These are phyloP conservation scores for Clarkia xantiana DNA, from an alignment of 345 rosid genomes.

Conservation along the genomic window DNA sequence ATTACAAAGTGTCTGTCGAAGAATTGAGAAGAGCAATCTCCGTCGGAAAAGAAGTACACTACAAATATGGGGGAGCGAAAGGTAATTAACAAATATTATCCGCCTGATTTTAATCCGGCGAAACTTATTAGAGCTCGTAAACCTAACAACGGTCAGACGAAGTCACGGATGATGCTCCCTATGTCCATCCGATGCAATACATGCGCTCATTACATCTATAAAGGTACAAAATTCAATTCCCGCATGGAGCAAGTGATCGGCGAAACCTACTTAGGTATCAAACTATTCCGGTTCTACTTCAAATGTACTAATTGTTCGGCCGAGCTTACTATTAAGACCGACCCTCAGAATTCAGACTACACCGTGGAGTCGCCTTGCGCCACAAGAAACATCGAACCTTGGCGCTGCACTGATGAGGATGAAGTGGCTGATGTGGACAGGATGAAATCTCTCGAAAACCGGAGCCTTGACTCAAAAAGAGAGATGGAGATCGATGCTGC, in stretches of 20 bases:
- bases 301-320: constrained; percentile 83
- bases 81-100: not conserved
- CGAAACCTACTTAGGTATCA: constrained; percentile 69
- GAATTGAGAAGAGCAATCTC: no score
- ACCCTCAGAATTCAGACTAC: constrained; percentile 82
- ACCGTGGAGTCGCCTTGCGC: constrained; percentile 74
- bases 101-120: not conserved
- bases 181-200: not conserved
- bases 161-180: no score
- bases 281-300: constrained; percentile 67
- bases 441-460: constrained; percentile 41
- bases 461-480: constrained; percentile 67
- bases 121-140: no score
- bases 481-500: constrained; percentile 83
- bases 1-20: no score
- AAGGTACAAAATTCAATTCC: no score
- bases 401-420: constrained; percentile 71
- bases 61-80: not conserved
- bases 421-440: constrained; percentile 45
- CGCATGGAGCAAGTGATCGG: not conserved
- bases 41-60: not conserved
- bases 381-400: no score
- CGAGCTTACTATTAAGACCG: constrained; percentile 65
- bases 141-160: no score
- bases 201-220: not conserved